Evolutionary conservation across 345 rosid genomes (phyloP).

Genomic region (Salix viminalis): DNA sequence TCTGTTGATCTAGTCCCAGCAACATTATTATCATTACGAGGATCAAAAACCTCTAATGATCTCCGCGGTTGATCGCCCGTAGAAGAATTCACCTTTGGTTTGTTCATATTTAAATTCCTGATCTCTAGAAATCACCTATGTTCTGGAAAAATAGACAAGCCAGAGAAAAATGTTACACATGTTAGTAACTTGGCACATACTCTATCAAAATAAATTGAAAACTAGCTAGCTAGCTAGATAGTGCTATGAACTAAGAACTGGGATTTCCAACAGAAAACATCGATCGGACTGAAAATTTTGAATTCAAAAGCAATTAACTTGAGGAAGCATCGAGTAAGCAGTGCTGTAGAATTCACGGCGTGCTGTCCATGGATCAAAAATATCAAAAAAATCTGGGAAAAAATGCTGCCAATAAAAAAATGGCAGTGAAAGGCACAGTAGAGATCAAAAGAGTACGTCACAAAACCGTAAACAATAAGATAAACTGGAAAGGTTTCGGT

Average conservation of each 20-base stretch:
- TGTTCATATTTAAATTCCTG: neutral
- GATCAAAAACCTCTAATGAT: constrained; percentile 35
- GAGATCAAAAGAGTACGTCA: too few relatives aligned
- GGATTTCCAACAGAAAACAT: neutral
- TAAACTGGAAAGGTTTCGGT: too few relatives aligned
- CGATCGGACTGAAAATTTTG: neutral
- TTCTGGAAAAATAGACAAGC: neutral
- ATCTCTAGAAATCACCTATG: neutral
- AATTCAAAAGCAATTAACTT: too few relatives aligned
- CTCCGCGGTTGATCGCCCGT: constrained; percentile 9
- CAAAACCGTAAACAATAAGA: neutral
- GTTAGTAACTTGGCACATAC: neutral
- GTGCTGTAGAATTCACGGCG: neutral
- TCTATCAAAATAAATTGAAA: neutral
- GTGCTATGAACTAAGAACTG: neutral
- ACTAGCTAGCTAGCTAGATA: neutral
- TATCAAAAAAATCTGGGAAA: too few relatives aligned
- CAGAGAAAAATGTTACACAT: neutral
- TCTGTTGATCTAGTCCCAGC: constrained; percentile 13
- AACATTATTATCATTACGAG: constrained; percentile 6
- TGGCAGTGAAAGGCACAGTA: too few relatives aligned
- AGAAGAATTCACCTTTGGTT: neutral
- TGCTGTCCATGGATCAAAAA: too few relatives aligned
- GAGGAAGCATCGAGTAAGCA: neutral
- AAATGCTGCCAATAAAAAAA: too few relatives aligned